phyloP scores from a whole-genome alignment of 768 basidiomycete species.

The Imleria badia region DNA sequence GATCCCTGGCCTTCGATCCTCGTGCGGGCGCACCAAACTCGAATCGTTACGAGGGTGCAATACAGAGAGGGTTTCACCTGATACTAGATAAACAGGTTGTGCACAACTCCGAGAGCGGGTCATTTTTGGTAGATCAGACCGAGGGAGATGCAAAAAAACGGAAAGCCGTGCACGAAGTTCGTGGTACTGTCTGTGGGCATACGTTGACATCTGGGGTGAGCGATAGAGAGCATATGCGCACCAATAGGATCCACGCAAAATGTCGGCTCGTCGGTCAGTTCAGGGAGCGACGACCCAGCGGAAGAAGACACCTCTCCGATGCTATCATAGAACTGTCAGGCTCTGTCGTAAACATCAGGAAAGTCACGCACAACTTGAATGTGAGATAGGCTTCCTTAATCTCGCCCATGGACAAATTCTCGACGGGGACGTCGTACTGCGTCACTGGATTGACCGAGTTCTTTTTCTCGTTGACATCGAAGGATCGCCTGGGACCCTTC shows the following conservation, averaged over 20 bases:
- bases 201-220: background rate
- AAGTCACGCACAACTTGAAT: constrained; percentile 74
- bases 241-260: constrained; percentile 97
- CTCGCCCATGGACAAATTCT: constrained; percentile 71
- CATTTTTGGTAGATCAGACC: constrained; percentile 95
- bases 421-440: no score
- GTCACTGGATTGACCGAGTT: no score
- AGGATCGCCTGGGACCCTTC: no score
- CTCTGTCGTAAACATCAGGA: background rate
- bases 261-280: constrained; percentile 85
- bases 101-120: no score
- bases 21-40: constrained; percentile 29
- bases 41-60: background rate
- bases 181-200: constrained; percentile 71
- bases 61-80: constrained; percentile 44
- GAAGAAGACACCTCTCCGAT: constrained; percentile 95
- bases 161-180: constrained; percentile 85
- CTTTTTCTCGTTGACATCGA: no score
- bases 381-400: constrained; percentile 65
- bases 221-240: constrained; percentile 28
- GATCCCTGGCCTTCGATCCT: constrained; percentile 81
- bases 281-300: constrained; percentile 61
- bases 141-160: no score
- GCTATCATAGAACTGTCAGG: constrained; percentile 38
- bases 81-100: constrained; percentile 85